Conservation (phyloP, 1,284 basidiomycete species). For the Termitomyces sp. region DNA sequence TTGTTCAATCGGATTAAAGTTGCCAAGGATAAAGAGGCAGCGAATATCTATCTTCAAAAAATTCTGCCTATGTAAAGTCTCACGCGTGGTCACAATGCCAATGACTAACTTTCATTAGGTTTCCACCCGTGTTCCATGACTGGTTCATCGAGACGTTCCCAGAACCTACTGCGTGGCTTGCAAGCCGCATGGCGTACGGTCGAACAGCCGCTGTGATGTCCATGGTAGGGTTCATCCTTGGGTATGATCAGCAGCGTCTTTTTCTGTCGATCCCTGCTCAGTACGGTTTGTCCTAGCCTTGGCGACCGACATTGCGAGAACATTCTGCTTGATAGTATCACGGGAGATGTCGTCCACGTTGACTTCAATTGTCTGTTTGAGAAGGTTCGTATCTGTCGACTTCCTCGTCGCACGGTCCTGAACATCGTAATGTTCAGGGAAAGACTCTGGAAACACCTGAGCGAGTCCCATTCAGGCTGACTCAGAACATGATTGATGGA, state of each 20-base stretch:
- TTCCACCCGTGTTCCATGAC: constrained; percentile 88
- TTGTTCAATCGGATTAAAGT: constrained; percentile 57
- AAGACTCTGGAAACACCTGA: constrained; percentile 89
- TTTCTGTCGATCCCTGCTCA: background rate
- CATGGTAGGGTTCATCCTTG: constrained; percentile 97
- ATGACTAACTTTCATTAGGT: constrained; percentile 50
- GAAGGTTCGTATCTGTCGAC: constrained; percentile 47
- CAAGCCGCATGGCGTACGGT: constrained; percentile 81
- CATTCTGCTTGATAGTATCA: constrained; percentile 86
- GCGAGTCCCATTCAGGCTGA: constrained; percentile 92
- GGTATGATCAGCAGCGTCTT: constrained; percentile 47
- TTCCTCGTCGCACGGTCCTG: background rate
- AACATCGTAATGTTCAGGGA: constrained; percentile 43
- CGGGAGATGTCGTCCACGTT: constrained; percentile 93
- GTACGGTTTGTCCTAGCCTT: constrained; percentile 48
- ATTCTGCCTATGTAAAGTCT: constrained; percentile 56
- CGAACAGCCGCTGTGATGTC: constrained; percentile 97
- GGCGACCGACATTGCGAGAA: constrained; percentile 98
- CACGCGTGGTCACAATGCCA: constrained; percentile 16
- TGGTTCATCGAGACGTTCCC: constrained; percentile 98
- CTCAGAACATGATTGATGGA: constrained; percentile 92
- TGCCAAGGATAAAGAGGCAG: constrained; percentile 45
- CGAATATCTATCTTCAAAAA: constrained; percentile 54
- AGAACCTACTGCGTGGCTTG: constrained; percentile 93
- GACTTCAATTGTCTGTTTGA: constrained; percentile 99